Evolutionary conservation across 75 land plant genomes (phyloP).

Genomic region (Picea glauca): DNA sequence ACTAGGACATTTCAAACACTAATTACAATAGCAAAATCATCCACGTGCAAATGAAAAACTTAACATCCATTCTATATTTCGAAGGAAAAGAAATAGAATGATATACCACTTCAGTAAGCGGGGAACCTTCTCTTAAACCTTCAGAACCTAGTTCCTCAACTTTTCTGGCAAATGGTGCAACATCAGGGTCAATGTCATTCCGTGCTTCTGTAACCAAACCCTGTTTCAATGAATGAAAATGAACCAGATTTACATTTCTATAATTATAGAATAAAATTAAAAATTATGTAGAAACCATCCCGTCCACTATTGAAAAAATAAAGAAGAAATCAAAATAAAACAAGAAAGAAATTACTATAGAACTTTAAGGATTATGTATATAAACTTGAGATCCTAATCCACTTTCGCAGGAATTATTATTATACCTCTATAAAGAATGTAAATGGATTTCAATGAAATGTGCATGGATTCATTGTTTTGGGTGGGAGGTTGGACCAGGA

Average conservation of each 20-base stretch:
- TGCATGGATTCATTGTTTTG: no score
- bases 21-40: no score
- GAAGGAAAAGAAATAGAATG: slow-evolving; percentile 8
- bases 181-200: slow-evolving; percentile 67
- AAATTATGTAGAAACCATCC: background rate
- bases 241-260: background rate
- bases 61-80: background rate
- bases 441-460: no score
- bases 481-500: no score
- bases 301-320: background rate
- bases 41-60: no score
- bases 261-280: background rate
- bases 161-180: slow-evolving; percentile 81
- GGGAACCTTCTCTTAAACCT: slow-evolving; percentile 73
- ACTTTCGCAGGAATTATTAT: no score
- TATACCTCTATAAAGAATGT: no score
- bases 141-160: slow-evolving; percentile 47
- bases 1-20: background rate
- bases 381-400: background rate
- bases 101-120: slow-evolving; percentile 85
- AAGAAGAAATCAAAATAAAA: background rate
- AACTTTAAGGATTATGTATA: background rate
- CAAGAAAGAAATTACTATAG: background rate
- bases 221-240: slow-evolving; percentile 23
- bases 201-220: slow-evolving; percentile 86